Evolutionary conservation across 2,329 filamentous ascomycete species (phyloP).

Genomic region (Capronia coronata): DNA sequence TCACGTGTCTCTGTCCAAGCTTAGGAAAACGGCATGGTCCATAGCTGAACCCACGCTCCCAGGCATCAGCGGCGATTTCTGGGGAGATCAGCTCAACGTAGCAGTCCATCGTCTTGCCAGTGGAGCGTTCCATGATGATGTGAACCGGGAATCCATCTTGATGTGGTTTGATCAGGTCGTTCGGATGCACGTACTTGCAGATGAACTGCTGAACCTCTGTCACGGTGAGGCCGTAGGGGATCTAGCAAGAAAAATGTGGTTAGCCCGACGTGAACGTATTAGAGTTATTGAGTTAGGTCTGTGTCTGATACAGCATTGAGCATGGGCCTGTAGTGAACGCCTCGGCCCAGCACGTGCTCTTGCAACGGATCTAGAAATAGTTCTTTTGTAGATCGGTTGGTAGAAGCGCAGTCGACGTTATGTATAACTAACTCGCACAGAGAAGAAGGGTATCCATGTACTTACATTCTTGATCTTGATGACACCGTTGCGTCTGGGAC

Average conservation of each 20-base stretch:
- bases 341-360: too few relatives aligned
- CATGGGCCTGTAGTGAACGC: neutral
- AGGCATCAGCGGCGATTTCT: conserved; percentile 37
- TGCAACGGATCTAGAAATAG: neutral
- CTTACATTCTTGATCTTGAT: conserved; percentile 34
- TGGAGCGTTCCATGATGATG: conserved; percentile 53
- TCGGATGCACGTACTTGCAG: conserved; percentile 38
- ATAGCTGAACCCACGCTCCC: conserved; percentile 34
- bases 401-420: too few relatives aligned
- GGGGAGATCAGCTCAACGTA: conserved; percentile 43
- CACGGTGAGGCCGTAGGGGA: conserved; percentile 47
- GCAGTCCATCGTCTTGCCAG: conserved; percentile 52
- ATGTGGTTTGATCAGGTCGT: conserved; percentile 25
- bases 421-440: neutral
- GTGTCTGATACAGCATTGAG: neutral
- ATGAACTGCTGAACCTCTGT: conserved; percentile 45
- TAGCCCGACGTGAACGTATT: neutral
- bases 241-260: conserved; percentile 29
- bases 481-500: conserved; percentile 30
- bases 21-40: conserved; percentile 36
- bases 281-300: too few relatives aligned
- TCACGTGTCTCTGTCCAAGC: conserved; percentile 45
- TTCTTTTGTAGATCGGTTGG: neutral
- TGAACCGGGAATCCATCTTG: conserved; percentile 44
- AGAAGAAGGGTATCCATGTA: conserved; percentile 8